Evolutionary conservation across 2,329 filamentous ascomycete species (phyloP).

Genomic region (Microdochium bolleyi): DNA sequence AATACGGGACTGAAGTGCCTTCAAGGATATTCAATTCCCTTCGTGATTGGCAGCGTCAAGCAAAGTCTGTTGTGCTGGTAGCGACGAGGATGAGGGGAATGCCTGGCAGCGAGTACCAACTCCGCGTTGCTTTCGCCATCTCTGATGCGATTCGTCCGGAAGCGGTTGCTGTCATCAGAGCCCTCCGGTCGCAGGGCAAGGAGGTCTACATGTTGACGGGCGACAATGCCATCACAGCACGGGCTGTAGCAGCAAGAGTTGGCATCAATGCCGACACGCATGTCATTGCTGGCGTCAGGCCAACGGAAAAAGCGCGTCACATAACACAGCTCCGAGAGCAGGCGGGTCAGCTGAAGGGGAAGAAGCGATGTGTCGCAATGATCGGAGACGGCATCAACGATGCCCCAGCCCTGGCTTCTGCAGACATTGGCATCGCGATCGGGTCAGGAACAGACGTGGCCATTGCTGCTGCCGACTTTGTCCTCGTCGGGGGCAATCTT

Average conservation of each 20-base stretch:
- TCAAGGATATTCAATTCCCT: slow-evolving; percentile 26
- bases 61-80: slow-evolving; percentile 56
- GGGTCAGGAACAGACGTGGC: slow-evolving; percentile 79
- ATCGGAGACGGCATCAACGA: slow-evolving; percentile 89
- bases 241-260: slow-evolving; percentile 66
- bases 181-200: slow-evolving; percentile 57
- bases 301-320: slow-evolving; percentile 71
- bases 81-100: slow-evolving; percentile 28
- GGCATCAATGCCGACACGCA: slow-evolving; percentile 61
- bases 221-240: slow-evolving; percentile 79
- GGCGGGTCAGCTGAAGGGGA: slow-evolving; percentile 6
- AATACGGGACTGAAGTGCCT: slow-evolving; percentile 33
- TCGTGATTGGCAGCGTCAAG: slow-evolving; percentile 51
- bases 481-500: slow-evolving; percentile 68
- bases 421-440: slow-evolving; percentile 79
- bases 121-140: slow-evolving; percentile 64
- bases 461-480: slow-evolving; percentile 73
- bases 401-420: slow-evolving; percentile 69
- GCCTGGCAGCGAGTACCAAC: slow-evolving; percentile 28
- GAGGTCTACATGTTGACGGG: slow-evolving; percentile 90
- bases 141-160: slow-evolving; percentile 76
- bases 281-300: slow-evolving; percentile 81
- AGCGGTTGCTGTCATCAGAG: slow-evolving; percentile 53
- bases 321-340: slow-evolving; percentile 44
- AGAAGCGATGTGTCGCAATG: slow-evolving; percentile 63